phyloP scores from a whole-genome alignment of 257 asterid genomes.

The Fraxinus pennsylvanica region DNA sequence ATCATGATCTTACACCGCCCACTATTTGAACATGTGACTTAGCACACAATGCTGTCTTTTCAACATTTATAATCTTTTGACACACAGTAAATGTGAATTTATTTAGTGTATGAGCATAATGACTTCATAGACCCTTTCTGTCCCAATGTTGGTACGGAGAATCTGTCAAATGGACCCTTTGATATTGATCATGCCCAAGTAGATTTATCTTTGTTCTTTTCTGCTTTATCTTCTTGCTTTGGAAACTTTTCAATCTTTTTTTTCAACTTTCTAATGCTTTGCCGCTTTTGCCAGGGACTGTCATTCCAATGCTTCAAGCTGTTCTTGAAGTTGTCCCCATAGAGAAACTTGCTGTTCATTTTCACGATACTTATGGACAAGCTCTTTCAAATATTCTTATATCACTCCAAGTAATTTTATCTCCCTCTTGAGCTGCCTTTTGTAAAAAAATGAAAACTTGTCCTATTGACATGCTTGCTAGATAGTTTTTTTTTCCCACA shows the following conservation, averaged over 20 bases:
- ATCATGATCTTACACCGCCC: background rate
- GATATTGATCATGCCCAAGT: background rate
- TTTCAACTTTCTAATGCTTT: background rate
- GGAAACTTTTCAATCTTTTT: background rate
- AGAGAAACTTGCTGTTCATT: slow-evolving; percentile 92
- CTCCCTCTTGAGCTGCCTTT: background rate
- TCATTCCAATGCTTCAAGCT: slow-evolving; percentile 88
- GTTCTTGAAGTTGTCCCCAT: slow-evolving; percentile 74
- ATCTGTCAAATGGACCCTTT: slow-evolving; percentile 11
- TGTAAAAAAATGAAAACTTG: background rate
- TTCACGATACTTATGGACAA: slow-evolving; percentile 97
- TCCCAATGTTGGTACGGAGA: background rate
- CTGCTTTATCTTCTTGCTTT: background rate
- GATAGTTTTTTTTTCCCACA: background rate
- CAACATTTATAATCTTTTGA: background rate
- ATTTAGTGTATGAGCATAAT: background rate
- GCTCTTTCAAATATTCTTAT: slow-evolving; percentile 90
- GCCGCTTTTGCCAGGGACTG: slow-evolving; percentile 57
- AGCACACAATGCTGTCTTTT: background rate
- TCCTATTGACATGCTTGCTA: background rate
- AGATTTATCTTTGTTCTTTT: slow-evolving; percentile 13
- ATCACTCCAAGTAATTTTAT: slow-evolving; percentile 67
- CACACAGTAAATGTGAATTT: background rate
- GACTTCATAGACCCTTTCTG: background rate
- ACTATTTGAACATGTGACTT: background rate